These are phyloP conservation scores for Jimgerdemannia lactiflua DNA, from an alignment of 192 early-diverging fungal species.

Conservation along the genomic window DNA sequence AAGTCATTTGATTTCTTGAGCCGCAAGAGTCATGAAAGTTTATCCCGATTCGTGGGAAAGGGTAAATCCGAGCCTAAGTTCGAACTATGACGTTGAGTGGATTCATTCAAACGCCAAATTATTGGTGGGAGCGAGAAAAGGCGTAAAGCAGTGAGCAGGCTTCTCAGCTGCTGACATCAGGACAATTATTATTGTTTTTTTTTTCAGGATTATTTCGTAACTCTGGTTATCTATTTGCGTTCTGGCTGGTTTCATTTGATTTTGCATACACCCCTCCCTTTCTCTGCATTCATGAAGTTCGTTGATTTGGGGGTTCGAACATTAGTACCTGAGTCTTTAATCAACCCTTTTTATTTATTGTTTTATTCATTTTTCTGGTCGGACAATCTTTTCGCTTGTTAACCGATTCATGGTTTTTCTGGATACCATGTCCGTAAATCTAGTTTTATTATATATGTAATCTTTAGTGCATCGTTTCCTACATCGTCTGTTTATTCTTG, in stretches of 20 bases:
- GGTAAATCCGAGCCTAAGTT: not conserved
- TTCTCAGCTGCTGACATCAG: not conserved
- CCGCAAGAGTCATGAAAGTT: not conserved
- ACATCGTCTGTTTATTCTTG: too few species aligned
- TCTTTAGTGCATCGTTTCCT: too few species aligned
- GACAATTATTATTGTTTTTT: conserved; percentile 5
- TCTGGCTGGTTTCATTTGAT: not conserved
- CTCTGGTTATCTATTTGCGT: conserved; percentile 3
- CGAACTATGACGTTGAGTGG: not conserved
- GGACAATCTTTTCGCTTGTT: not conserved
- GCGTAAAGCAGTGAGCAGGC: not conserved
- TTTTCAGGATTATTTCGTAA: not conserved
- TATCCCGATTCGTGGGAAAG: not conserved
- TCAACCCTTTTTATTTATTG: not conserved
- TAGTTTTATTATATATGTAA: too few species aligned
- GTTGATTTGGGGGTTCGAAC: not conserved
- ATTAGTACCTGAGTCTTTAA: not conserved
- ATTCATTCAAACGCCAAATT: not conserved
- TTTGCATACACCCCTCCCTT: not conserved
- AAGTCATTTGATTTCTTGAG: not conserved
- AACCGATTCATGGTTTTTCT: not conserved
- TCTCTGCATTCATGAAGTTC: not conserved
- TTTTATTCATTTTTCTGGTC: not conserved
- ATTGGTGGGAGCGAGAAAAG: not conserved
- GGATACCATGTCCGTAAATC: too few species aligned